These are phyloP conservation scores for Ricinus communis DNA, from an alignment of 345 rosid species.

Conservation along the genomic window DNA sequence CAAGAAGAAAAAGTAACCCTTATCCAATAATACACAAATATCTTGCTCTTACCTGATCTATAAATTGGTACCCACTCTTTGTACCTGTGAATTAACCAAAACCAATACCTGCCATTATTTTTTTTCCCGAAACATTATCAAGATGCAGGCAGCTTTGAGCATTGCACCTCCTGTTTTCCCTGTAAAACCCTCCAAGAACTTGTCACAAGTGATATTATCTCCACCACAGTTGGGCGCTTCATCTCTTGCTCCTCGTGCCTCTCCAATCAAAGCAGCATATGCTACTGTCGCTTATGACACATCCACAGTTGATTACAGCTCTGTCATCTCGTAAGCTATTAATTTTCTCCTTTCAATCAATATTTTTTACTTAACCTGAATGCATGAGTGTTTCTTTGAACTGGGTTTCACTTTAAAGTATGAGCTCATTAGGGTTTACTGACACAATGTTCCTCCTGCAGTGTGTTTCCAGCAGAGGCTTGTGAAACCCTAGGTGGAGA, in stretches of 20 bases:
- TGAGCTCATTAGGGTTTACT: too few relatives aligned
- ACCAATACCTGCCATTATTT: background rate
- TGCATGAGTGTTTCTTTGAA: too few relatives aligned
- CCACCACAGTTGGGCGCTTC: constrained; percentile 15
- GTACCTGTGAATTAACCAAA: background rate
- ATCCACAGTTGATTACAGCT: constrained; percentile 51
- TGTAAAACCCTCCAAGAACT: constrained; percentile 22
- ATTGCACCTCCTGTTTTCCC: constrained; percentile 30
- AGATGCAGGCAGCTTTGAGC: constrained; percentile 45
- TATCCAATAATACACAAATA: constrained; percentile 23
- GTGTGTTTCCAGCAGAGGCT: constrained; percentile 85
- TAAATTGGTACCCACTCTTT: constrained; percentile 4
- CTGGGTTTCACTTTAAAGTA: too few relatives aligned
- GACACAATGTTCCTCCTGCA: constrained; percentile 13
- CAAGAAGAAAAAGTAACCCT: constrained; percentile 5
- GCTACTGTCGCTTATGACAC: constrained; percentile 30
- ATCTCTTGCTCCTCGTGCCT: background rate
- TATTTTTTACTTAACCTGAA: too few relatives aligned
- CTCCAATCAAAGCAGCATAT: constrained; percentile 26
- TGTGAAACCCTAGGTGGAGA: constrained; percentile 73
- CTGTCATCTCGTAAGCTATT: constrained; percentile 46
- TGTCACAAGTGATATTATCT: constrained; percentile 11
- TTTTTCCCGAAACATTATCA: background rate
- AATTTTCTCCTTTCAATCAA: background rate
- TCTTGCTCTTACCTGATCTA: constrained; percentile 18